A percentile compares a stretch with the other conserved stretches of the same genome.
Evolutionary conservation across 345 rosid species (phyloP).

Genomic region (Citrus maxima): DNA sequence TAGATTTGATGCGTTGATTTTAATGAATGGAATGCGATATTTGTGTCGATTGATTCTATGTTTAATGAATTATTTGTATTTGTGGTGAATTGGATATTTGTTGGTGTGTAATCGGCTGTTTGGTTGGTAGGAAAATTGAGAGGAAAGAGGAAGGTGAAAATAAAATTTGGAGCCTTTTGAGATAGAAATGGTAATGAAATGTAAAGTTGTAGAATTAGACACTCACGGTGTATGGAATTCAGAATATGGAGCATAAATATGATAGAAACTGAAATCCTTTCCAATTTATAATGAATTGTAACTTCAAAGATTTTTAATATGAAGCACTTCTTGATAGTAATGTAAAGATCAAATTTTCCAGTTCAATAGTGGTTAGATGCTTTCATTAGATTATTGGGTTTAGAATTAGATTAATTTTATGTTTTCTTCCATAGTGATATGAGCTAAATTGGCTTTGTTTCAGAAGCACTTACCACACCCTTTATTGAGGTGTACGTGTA

Average conservation of each 20-base stretch:
- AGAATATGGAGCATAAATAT: neutral
- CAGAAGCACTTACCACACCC: too few species aligned
- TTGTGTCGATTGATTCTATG: constrained; percentile 4
- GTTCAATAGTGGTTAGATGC: neutral
- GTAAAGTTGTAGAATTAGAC: neutral
- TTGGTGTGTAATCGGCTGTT: neutral
- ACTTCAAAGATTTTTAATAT: neutral
- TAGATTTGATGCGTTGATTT: neutral
- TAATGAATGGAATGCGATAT: neutral
- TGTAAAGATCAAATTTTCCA: neutral
- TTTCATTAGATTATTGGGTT: too few species aligned
- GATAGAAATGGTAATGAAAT: neutral
- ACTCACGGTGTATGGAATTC: neutral
- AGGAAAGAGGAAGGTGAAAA: neutral
- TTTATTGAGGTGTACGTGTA: too few species aligned
- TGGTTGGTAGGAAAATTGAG: neutral
- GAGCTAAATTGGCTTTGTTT: too few species aligned
- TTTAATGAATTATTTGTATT: constrained; percentile 10
- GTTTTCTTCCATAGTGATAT: too few species aligned
- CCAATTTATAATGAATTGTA: neutral
- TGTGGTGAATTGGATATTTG: neutral
- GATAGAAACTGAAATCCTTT: neutral
- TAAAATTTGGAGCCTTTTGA: neutral
- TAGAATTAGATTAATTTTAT: too few species aligned
- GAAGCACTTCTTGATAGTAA: neutral